Conservation (phyloP, 805 yeast species). For the Candida vartiovaarae region DNA sequence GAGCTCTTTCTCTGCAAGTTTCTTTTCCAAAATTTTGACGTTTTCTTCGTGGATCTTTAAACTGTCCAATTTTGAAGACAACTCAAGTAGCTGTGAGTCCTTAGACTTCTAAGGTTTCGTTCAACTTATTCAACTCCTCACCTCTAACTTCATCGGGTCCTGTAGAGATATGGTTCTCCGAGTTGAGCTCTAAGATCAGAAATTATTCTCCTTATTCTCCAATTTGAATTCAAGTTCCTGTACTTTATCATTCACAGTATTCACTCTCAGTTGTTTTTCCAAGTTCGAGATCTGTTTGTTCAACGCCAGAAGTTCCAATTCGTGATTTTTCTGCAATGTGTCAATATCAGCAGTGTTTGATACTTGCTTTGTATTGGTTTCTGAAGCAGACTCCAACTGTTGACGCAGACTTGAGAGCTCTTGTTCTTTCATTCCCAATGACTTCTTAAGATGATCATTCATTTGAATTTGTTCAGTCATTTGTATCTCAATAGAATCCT, state of each 20-base stretch:
- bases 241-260: slow-evolving; percentile 10
- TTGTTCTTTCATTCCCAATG: slow-evolving; percentile 7
- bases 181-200: slow-evolving; percentile 10
- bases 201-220: slow-evolving; percentile 17
- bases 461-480: slow-evolving; percentile 3
- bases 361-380: not conserved
- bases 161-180: not conserved
- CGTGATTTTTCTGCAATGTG: slow-evolving; percentile 4
- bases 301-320: slow-evolving; percentile 3
- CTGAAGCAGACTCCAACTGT: not conserved
- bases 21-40: not conserved
- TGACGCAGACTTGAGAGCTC: slow-evolving; percentile 3
- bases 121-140: not conserved
- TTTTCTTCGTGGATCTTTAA: not conserved
- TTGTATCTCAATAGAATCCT: slow-evolving; percentile 6
- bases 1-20: not conserved
- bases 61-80: not conserved
- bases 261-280: slow-evolving; percentile 5
- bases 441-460: slow-evolving; percentile 1
- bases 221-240: slow-evolving; percentile 15
- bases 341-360: not conserved
- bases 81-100: not conserved
- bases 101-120: not conserved
- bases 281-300: slow-evolving; percentile 5
- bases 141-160: not conserved